Base-by-base conservation (phyloP, 2,329 filamentous ascomycete genomes). In the Alternaria sp. region DNA sequence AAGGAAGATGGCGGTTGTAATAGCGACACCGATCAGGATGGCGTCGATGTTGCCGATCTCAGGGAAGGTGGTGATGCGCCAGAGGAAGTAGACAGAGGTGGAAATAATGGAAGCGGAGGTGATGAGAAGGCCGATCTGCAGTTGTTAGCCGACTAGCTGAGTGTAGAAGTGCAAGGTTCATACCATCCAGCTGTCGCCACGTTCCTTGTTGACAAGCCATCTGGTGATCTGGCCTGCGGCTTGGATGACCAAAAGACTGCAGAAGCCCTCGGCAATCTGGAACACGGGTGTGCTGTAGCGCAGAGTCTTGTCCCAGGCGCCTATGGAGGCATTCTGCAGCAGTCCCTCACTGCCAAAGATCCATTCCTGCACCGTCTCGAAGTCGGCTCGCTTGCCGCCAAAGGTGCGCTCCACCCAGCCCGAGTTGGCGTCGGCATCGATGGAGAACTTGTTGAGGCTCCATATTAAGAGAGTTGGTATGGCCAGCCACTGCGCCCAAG, bases 161-260 rank as follows among this genome's bases (percentile, higher is more conserved):
- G 5, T 14, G 5, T 5, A 23, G 9, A 9, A 13, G 33, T 23
- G 13, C 31, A 53, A 39, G 42, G 42, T 28, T 83, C 89, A 78
- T 83, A 95, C 92, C 87, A 98, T 92, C 95, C 94, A 98, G 62
- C 89, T 96, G 80, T 99, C 95, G 72, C 93, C 96, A 72, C 92
- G 88, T 71, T 94, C 93, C 71, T 91, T 84, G 79, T 98, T 98
- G 54, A 98, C 94, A 29, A 98, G 85, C 89, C 93, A 98, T 77
- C 92, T 86, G 21, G 95, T 96, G 66, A 98, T 93, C 77, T 97
- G 94, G 0, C 95, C 95, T 13, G 91, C 90, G 17, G 93, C 92
- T 79, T 99, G 95, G 57, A 99, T 98, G 65, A 98, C 93, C 56
- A 98, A 81, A 69, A 99, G 81, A 73, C 92, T 98, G 82, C 95